Evolutionary conservation across 345 rosid genomes (phyloP).

Genomic region (Citrus medica): DNA sequence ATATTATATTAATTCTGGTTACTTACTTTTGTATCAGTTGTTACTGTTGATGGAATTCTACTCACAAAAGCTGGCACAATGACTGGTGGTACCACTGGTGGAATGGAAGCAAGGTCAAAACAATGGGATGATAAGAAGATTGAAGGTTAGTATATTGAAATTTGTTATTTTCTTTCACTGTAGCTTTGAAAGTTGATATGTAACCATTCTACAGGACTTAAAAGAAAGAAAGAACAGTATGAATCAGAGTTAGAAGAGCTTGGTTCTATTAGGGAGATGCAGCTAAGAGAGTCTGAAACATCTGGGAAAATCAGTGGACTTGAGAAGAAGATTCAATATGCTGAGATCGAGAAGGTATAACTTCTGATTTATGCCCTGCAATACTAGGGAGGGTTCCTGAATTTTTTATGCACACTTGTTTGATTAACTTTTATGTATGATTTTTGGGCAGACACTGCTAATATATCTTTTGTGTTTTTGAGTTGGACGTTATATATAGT

Average conservation of each 20-base stretch:
- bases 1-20: conserved; percentile 14
- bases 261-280: conserved; percentile 95
- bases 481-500: not conserved
- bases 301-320: conserved; percentile 96
- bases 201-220: conserved; percentile 49
- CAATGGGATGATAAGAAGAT: conserved; percentile 97
- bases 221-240: conserved; percentile 70
- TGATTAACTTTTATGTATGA: not conserved
- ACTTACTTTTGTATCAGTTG: conserved; percentile 53
- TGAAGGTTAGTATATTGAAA: conserved; percentile 53
- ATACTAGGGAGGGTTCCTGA: not conserved
- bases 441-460: not conserved
- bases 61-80: conserved; percentile 97
- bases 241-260: conserved; percentile 79
- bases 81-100: conserved; percentile 99
- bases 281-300: conserved; percentile 84
- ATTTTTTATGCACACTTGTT: not conserved
- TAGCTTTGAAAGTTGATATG: conserved; percentile 20
- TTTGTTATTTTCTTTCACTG: not conserved
- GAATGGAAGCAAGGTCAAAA: conserved; percentile 96
- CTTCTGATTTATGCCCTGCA: too few species aligned
- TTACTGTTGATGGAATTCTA: conserved; percentile 89
- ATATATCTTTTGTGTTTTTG: not conserved
- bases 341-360: conserved; percentile 87
- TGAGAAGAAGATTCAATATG: conserved; percentile 94